Conservation (phyloP, 2,329 filamentous ascomycete genomes). For the Fusarium sp. region DNA sequence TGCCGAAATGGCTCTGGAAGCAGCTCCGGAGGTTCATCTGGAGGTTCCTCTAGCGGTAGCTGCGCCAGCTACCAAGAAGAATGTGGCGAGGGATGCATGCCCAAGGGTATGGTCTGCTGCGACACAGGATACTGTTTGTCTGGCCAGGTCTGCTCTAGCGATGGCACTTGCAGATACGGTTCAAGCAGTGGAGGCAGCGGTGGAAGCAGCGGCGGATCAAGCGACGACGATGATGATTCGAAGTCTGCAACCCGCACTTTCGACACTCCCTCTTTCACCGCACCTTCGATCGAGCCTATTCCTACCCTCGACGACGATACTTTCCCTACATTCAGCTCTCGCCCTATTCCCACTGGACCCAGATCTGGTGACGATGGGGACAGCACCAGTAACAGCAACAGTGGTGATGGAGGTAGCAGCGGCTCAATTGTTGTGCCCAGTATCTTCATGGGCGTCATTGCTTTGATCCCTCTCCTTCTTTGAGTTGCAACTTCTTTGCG, state of each 20-base stretch:
- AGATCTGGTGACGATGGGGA: slow-evolving; percentile 27
- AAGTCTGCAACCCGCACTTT: slow-evolving; percentile 14
- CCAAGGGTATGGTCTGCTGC: slow-evolving; percentile 46
- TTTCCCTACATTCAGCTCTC: slow-evolving; percentile 13
- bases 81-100: slow-evolving; percentile 47
- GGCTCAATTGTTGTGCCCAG: slow-evolving; percentile 37
- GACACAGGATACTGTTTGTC: slow-evolving; percentile 48
- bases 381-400: slow-evolving; percentile 14
- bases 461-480: slow-evolving; percentile 44
- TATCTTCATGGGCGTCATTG: slow-evolving; percentile 42
- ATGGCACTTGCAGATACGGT: slow-evolving; percentile 31
- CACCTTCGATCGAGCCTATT: slow-evolving; percentile 29
- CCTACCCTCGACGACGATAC: slow-evolving; percentile 18
- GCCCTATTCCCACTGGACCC: slow-evolving; percentile 23
- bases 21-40: slow-evolving; percentile 24
- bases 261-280: slow-evolving; percentile 28
- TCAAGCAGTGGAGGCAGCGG: slow-evolving; percentile 25
- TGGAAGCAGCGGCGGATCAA: slow-evolving; percentile 32
- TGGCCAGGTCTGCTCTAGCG: slow-evolving; percentile 40
- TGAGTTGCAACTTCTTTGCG: slow-evolving; percentile 12
- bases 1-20: slow-evolving; percentile 22
- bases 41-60: slow-evolving; percentile 26
- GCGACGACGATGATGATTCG: slow-evolving; percentile 15
- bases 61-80: slow-evolving; percentile 36
- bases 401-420: not conserved